A percentile compares a stretch with the other conserved stretches of the same genome.
Conservation (phyloP, 805 yeast genomes). For the Sugiyamaella boreocaroliniensis region DNA sequence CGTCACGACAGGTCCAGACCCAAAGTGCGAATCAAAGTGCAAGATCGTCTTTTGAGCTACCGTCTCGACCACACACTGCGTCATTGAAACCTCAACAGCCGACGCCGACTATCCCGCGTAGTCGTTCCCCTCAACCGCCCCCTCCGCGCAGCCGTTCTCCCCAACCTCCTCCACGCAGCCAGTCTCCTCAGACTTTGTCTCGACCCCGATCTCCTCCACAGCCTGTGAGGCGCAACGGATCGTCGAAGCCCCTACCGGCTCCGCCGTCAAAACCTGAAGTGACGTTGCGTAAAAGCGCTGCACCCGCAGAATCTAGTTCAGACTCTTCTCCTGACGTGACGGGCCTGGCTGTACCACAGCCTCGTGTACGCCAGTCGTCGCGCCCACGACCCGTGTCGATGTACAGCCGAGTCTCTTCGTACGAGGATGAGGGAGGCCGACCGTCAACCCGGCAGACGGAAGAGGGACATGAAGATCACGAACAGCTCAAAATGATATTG, state of each 20-base stretch:
- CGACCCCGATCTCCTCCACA: neutral
- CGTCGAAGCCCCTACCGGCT: neutral
- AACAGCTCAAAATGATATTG: constrained; percentile 29
- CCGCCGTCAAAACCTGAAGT: neutral
- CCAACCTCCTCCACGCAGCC: neutral
- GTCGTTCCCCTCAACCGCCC: neutral
- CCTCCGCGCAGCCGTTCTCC: too few species aligned
- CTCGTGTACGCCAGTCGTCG: neutral
- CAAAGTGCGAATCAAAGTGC: neutral
- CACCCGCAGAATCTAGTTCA: neutral
- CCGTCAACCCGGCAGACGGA: neutral
- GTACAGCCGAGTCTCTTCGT: constrained; percentile 1
- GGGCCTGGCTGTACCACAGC: neutral
- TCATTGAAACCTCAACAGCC: neutral
- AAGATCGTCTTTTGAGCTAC: neutral
- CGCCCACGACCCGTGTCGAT: constrained; percentile 6
- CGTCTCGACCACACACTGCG: neutral
- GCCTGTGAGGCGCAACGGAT: neutral
- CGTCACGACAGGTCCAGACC: neutral
- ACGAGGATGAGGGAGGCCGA: neutral
- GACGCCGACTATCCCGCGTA: neutral
- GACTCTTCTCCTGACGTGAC: neutral
- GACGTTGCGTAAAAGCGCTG: neutral
- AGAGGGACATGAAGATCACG: constrained; percentile 16
- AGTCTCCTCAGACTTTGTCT: neutral